Percentiles rank a stretch among this genome's conserved stretches.
Evolutionary conservation across 495 filamentous ascomycete species (phyloP).

Genomic region (Tuber brumale): DNA sequence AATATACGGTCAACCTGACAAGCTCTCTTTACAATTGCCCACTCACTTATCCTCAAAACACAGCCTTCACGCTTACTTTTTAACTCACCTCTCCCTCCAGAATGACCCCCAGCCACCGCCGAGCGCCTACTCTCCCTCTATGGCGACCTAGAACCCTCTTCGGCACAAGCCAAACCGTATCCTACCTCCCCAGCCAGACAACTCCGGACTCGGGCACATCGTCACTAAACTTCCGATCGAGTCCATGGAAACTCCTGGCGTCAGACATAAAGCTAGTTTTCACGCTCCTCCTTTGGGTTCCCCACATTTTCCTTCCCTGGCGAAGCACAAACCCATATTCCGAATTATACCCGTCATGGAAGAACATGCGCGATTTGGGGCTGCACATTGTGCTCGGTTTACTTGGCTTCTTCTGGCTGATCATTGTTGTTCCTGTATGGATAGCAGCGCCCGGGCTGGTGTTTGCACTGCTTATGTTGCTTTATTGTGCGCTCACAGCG

Average conservation of each 20-base stretch:
- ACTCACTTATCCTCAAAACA: neutral
- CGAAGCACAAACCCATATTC: conserved; percentile 27
- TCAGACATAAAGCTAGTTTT: conserved; percentile 38
- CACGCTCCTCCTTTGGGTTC: conserved; percentile 23
- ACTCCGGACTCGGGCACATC: conserved; percentile 21
- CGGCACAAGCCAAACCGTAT: conserved; percentile 26
- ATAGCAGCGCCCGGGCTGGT: conserved; percentile 23
- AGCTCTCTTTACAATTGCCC: neutral
- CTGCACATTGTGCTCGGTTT: conserved; percentile 20
- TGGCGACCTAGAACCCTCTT: conserved; percentile 28
- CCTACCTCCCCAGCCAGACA: conserved; percentile 39
- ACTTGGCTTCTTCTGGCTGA: conserved; percentile 21
- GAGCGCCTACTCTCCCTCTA: conserved; percentile 24
- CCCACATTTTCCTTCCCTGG: conserved; percentile 33
- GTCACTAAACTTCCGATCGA: conserved; percentile 33
- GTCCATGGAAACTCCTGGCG: conserved; percentile 29
- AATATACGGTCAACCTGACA: neutral
- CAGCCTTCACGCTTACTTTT: neutral
- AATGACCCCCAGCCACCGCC: conserved; percentile 5
- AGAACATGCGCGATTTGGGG: conserved; percentile 29
- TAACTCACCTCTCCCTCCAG: neutral
- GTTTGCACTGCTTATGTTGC: conserved; percentile 23
- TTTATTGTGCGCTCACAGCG: conserved; percentile 24
- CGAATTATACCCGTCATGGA: conserved; percentile 24
- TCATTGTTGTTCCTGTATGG: conserved; percentile 22